phyloP scores from a whole-genome alignment of 371 early-diverging fungal species.

The Massospora cicadina region DNA sequence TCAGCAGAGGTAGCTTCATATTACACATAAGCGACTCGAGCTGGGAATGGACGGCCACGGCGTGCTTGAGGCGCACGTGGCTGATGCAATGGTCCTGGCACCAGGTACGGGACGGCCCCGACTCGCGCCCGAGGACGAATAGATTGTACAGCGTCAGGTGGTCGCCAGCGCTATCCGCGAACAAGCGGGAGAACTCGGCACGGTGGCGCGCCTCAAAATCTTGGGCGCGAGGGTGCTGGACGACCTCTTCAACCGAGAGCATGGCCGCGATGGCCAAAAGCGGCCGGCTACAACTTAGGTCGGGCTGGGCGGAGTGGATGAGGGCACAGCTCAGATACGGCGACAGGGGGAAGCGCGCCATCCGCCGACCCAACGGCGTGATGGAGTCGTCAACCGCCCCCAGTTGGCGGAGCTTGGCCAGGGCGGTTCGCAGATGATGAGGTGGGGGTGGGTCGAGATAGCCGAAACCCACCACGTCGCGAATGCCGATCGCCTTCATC shows the following conservation, averaged over 20 bases:
- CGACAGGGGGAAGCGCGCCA: slow-evolving; percentile 90
- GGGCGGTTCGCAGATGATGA: slow-evolving; percentile 57
- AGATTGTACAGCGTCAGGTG: slow-evolving; percentile 76
- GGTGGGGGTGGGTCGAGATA: slow-evolving; percentile 90
- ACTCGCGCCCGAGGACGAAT: slow-evolving; percentile 72
- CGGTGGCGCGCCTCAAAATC: slow-evolving; percentile 60
- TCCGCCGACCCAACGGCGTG: slow-evolving; percentile 80
- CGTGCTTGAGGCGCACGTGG: slow-evolving; percentile 61
- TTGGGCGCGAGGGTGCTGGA: slow-evolving; percentile 63
- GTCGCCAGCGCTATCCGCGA: slow-evolving; percentile 60
- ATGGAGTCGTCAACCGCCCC: slow-evolving; percentile 93
- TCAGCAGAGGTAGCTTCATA: slow-evolving; percentile 34
- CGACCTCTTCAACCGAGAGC: slow-evolving; percentile 70
- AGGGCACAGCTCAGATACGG: slow-evolving; percentile 85
- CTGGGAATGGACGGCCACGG: slow-evolving; percentile 77
- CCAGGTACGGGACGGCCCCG: slow-evolving; percentile 65
- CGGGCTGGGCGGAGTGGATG: slow-evolving; percentile 26
- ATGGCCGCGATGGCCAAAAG: slow-evolving; percentile 39
- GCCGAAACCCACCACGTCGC: slow-evolving; percentile 85
- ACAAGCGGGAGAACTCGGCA: slow-evolving; percentile 44
- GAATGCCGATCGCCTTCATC: slow-evolving; percentile 79
- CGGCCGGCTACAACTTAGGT: slow-evolving; percentile 24
- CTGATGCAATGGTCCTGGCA: slow-evolving; percentile 84
- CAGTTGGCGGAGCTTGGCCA: slow-evolving; percentile 81
- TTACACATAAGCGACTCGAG: slow-evolving; percentile 72